Conservation (phyloP, 1,284 basidiomycete species). For the Fomitiporia mediterranea region DNA sequence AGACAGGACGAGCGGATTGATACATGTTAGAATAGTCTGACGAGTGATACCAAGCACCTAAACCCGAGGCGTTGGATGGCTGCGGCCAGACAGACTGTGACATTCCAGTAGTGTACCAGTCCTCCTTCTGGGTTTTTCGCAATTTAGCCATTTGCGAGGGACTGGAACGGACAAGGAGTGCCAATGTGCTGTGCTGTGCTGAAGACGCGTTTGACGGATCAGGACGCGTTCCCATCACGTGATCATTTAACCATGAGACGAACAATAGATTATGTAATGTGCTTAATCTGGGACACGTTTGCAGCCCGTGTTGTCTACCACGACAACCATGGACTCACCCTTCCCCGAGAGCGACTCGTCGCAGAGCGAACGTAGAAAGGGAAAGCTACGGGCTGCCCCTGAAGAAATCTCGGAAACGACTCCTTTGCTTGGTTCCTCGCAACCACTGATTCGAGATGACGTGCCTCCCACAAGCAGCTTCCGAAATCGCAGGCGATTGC, state of each 20-base stretch:
- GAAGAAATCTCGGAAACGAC: conserved; percentile 30
- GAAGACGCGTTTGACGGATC: background rate
- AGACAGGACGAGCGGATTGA: background rate
- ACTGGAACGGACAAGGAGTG: no score
- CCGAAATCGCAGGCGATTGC: conserved; percentile 24
- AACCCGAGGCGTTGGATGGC: background rate
- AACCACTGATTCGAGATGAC: conserved; percentile 14
- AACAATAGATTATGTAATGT: no score
- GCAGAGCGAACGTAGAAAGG: conserved; percentile 23
- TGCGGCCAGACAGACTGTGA: no score
- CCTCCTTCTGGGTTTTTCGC: no score
- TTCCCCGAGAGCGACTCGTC: background rate
- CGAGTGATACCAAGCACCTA: background rate
- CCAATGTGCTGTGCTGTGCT: no score
- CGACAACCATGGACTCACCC: conserved; percentile 8
- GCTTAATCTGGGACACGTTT: no score
- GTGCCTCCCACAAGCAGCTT: conserved; percentile 18
- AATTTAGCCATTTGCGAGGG: background rate
- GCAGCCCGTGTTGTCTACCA: no score
- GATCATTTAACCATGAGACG: no score
- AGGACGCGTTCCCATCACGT: background rate
- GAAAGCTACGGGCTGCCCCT: conserved; percentile 29
- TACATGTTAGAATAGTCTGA: background rate
- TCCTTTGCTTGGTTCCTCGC: conserved; percentile 27
- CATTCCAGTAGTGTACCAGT: no score